Evolutionary conservation across 2,329 filamentous ascomycete genomes (phyloP).

Genomic region (Zymoseptoria brevis): DNA sequence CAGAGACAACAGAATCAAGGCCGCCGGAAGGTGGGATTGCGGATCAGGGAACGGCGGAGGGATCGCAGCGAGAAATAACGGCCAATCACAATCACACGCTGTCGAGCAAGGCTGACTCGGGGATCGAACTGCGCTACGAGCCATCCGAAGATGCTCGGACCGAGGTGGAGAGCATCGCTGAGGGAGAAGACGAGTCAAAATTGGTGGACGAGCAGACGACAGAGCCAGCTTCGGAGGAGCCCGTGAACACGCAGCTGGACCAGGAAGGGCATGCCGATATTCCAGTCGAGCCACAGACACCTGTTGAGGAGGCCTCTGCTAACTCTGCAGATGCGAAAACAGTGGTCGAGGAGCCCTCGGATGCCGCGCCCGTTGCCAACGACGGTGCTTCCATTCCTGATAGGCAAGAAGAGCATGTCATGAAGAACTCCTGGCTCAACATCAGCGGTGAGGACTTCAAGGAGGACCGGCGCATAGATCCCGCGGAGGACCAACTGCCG

Average conservation of each 20-base stretch:
- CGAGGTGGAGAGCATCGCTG: background rate
- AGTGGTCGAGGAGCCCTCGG: background rate
- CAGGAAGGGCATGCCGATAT: background rate
- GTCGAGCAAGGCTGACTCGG: slow-evolving; percentile 48
- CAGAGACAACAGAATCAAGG: background rate
- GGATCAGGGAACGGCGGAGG: slow-evolving; percentile 4
- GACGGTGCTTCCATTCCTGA: background rate
- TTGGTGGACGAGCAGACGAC: background rate
- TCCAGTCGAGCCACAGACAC: background rate
- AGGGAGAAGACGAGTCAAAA: background rate
- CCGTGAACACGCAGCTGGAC: background rate
- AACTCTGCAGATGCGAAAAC: background rate
- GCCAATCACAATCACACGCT: slow-evolving; percentile 16
- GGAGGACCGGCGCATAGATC: background rate
- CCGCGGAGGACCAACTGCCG: background rate
- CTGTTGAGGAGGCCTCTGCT: background rate
- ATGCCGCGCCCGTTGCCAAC: background rate
- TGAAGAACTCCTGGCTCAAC: background rate
- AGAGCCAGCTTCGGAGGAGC: background rate
- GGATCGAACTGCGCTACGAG: slow-evolving; percentile 43
- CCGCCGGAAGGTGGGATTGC: slow-evolving; percentile 1
- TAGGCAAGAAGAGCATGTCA: background rate
- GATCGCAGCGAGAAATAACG: background rate
- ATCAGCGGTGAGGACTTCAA: background rate
- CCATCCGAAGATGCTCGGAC: background rate